Base-by-base conservation (phyloP, 768 basidiomycete genomes). In the Suillus alpinus region DNA sequence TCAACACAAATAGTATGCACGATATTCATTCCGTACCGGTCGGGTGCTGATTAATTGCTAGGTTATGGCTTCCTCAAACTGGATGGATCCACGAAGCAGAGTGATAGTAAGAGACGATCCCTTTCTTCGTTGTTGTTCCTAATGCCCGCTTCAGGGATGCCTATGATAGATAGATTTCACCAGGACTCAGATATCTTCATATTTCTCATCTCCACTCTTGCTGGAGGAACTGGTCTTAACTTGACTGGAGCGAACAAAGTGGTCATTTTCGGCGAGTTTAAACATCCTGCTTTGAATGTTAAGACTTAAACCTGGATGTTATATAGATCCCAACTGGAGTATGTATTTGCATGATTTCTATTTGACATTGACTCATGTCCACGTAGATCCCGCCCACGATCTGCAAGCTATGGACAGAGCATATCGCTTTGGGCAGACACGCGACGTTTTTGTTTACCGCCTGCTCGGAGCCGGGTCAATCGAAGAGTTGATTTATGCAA, bases 201-300 rank as follows among this genome's bases (percentile, higher is more conserved):
- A 44, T 94, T 96, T 71, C 77, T 96, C 57, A 94, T 97, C 59
- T 95, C 93, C 6, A 97, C 94, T 0, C 78, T 93, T 57, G 94
- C 94, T 3, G 95, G 95, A 1, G 95, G 95, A 2, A 93, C 92
- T 6, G 95, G 95, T 2, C 76, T 97, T 49, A 97, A 95, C 69
- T 74, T 97, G 51, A 94, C 92, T 16, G 89, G 89, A 3, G 95
- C 96, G 3, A 98, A 98, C 70, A 95, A 92, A 74, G 96, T 97
- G 23, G 91, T 95, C 31, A 91, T 95, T 44, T 94, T 96, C 70
- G 91, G 89, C 88, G 63, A 66, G 84, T 60, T 50, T 41, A 4
- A 52, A 41, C 40, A 63, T 57, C 37, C 13, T 52, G 60, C 44
- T 57, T 32, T 52, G 51, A 1, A 2, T 52, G 18, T 29, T 50